Evolutionary conservation across 768 basidiomycete genomes (phyloP).

Genomic region (Termitomyces eurrhizus): DNA sequence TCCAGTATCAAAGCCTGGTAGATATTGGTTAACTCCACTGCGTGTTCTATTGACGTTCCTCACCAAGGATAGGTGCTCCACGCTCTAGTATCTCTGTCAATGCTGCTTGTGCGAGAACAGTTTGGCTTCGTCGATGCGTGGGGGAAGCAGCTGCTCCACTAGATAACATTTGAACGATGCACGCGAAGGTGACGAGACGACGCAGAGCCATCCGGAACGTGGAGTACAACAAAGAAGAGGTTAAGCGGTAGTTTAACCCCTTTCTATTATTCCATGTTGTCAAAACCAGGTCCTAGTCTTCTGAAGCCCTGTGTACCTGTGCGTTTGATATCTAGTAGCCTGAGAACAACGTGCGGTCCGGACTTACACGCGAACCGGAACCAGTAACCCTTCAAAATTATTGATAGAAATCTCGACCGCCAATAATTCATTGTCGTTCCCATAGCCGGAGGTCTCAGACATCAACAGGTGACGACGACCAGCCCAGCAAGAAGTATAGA

Average conservation of each 20-base stretch:
- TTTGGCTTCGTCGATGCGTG: conserved; percentile 3
- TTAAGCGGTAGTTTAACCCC: not conserved
- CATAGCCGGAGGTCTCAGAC: not conserved
- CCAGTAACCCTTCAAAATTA: no score
- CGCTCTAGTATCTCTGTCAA: conserved; percentile 25
- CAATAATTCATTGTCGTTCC: not conserved
- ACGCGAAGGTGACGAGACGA: not conserved
- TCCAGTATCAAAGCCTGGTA: conserved; percentile 31
- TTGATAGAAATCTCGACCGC: no score
- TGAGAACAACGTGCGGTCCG: not conserved
- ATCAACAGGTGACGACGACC: not conserved
- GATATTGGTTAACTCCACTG: not conserved
- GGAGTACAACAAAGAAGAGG: not conserved
- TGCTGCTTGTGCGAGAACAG: conserved; percentile 20
- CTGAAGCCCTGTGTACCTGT: not conserved
- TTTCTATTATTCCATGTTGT: not conserved
- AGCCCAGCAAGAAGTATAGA: not conserved
- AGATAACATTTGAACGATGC: not conserved
- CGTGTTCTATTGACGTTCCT: not conserved
- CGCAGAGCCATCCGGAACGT: not conserved
- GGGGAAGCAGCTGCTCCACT: not conserved
- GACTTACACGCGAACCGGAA: no score
- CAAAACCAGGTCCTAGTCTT: not conserved
- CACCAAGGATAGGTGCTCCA: conserved; percentile 30
- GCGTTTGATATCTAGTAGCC: not conserved